Conservation (phyloP, 805 yeast genomes). For the Cyberlindnera suaveolens region DNA sequence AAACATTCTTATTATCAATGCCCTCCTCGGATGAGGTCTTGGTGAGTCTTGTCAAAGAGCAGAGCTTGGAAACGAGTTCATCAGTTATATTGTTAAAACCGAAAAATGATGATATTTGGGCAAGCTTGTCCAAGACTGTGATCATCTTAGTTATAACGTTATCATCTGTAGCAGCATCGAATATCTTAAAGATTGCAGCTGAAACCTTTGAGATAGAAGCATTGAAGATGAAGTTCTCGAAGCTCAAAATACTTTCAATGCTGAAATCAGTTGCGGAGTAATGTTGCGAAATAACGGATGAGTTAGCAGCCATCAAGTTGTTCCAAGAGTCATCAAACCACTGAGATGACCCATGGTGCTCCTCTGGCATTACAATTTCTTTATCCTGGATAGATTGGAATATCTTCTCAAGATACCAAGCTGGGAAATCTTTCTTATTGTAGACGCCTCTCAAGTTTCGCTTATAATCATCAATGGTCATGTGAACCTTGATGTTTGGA, state of each 20-base stretch:
- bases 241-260: slow-evolving; percentile 36
- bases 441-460: slow-evolving; percentile 77
- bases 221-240: slow-evolving; percentile 69
- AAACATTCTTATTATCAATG: slow-evolving; percentile 1
- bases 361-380: slow-evolving; percentile 97
- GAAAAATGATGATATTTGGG: slow-evolving; percentile 66
- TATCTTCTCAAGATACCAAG: slow-evolving; percentile 77
- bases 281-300: slow-evolving; percentile 27
- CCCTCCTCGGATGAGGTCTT: slow-evolving; percentile 6
- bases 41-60: slow-evolving; percentile 59
- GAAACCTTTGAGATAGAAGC: slow-evolving; percentile 58
- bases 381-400: slow-evolving; percentile 73
- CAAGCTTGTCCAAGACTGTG: slow-evolving; percentile 81
- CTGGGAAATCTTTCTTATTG: slow-evolving; percentile 71
- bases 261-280: slow-evolving; percentile 17
- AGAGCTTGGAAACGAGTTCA: slow-evolving; percentile 56
- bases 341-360: slow-evolving; percentile 86
- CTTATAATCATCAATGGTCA: slow-evolving; percentile 80
- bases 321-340: slow-evolving; percentile 91
- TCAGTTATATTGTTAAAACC: slow-evolving; percentile 53
- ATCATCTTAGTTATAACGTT: slow-evolving; percentile 81
- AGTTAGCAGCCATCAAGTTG: slow-evolving; percentile 44
- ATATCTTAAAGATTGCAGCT: slow-evolving; percentile 68
- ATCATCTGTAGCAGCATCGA: slow-evolving; percentile 86
- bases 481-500: slow-evolving; percentile 86